These are phyloP conservation scores for Cryphonectria parasitica DNA, from an alignment of 2,329 filamentous ascomycete species.

Conservation along the genomic window DNA sequence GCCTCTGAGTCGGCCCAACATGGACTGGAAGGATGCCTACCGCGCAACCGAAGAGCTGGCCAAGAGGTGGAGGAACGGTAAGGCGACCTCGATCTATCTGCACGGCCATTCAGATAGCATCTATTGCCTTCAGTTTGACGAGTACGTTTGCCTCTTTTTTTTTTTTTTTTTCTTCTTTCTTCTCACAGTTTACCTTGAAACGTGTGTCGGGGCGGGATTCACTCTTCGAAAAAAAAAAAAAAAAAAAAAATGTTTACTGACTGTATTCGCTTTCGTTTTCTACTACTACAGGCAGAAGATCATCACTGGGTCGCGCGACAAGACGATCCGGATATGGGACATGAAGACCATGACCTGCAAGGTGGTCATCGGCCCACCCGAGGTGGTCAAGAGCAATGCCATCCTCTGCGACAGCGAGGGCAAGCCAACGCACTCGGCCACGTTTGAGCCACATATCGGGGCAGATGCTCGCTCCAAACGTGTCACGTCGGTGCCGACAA, in stretches of 20 bases:
- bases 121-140: conserved; percentile 97
- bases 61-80: conserved; percentile 76
- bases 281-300: conserved; percentile 74
- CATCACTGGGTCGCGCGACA: conserved; percentile 93
- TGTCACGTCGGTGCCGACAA: conserved; percentile 54
- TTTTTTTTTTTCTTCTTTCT: not conserved
- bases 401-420: conserved; percentile 57
- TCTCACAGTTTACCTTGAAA: too few species aligned
- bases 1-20: conserved; percentile 59
- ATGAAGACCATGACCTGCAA: conserved; percentile 85
- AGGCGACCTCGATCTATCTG: conserved; percentile 82
- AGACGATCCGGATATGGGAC: conserved; percentile 95
- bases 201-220: not conserved
- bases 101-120: conserved; percentile 95
- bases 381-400: conserved; percentile 58
- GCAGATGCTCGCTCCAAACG: conserved; percentile 31
- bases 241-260: not conserved
- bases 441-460: conserved; percentile 45
- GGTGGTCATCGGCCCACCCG: conserved; percentile 81
- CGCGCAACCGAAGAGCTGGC: conserved; percentile 76
- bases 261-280: not conserved
- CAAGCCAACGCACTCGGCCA: conserved; percentile 58
- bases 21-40: conserved; percentile 88
- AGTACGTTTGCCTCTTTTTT: conserved; percentile 59
- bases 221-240: not conserved